A percentile compares a stretch with the other conserved stretches of the same genome.
phyloP scores from a whole-genome alignment of 257 asterid species.

The Solanum pennellii region DNA sequence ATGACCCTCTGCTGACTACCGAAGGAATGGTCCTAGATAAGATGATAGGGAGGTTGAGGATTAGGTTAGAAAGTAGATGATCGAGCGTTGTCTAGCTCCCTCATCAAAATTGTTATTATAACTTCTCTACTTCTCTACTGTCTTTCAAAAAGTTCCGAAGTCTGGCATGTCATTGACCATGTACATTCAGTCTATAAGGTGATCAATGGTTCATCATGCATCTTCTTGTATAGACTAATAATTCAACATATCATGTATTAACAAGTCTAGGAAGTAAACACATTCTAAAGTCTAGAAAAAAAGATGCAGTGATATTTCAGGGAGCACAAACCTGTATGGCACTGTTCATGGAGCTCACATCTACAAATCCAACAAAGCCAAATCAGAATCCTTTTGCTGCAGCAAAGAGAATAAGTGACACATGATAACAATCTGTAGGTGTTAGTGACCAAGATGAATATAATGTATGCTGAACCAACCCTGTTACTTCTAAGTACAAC shows the following conservation, averaged over 20 bases:
- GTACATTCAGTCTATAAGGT: background rate
- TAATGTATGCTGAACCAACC: slow-evolving; percentile 29
- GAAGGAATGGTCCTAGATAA: background rate
- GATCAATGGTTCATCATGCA: background rate
- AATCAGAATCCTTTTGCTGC: slow-evolving; percentile 68
- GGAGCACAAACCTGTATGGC: slow-evolving; percentile 53
- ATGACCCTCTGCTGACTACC: background rate
- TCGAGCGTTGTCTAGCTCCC: background rate
- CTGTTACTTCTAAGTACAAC: slow-evolving; percentile 78
- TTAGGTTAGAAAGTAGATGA: background rate
- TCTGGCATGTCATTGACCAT: background rate
- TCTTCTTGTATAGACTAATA: background rate
- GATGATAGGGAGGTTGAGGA: background rate
- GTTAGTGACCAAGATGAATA: background rate
- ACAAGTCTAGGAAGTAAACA: background rate
- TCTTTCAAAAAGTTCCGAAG: too few species aligned
- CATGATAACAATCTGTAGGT: background rate
- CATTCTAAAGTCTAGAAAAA: background rate
- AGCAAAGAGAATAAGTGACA: slow-evolving; percentile 3
- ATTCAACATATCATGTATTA: background rate
- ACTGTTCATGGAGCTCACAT: slow-evolving; percentile 56
- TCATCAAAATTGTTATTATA: too few species aligned
- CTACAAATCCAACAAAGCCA: slow-evolving; percentile 81
- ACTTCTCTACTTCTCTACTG: too few species aligned
- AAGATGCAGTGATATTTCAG: background rate